These are phyloP conservation scores for Irpex sp. DNA, from an alignment of 1,284 basidiomycete species.

Conservation along the genomic window DNA sequence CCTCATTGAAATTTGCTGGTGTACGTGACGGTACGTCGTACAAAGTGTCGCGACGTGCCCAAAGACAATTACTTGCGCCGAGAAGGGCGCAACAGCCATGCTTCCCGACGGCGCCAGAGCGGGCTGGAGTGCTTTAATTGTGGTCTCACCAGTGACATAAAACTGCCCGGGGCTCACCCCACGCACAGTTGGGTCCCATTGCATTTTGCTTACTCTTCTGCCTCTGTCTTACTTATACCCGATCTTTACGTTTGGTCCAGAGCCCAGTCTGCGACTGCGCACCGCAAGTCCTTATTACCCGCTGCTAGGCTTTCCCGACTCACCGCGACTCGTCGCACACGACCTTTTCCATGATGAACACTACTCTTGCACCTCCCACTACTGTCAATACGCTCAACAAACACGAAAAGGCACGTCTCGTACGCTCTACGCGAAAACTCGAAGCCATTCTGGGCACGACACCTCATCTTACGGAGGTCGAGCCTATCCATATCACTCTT, in stretches of 20 bases:
- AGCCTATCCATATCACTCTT: conserved; percentile 19
- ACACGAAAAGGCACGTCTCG: conserved; percentile 47
- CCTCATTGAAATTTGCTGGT: background rate
- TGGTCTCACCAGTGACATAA: background rate
- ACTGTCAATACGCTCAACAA: conserved; percentile 47
- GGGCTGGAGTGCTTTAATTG: background rate
- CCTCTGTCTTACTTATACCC: background rate
- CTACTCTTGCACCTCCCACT: conserved; percentile 28
- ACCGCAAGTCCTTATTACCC: too few relatives aligned
- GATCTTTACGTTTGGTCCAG: background rate
- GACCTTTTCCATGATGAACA: background rate
- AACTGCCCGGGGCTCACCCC: background rate
- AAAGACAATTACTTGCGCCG: background rate
- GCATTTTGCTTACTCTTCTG: background rate
- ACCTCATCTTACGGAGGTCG: conserved; percentile 44
- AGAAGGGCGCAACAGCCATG: background rate
- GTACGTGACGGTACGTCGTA: background rate
- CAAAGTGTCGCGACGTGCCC: background rate
- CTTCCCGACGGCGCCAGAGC: background rate
- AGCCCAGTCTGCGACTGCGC: conserved; percentile 1
- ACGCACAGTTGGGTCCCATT: background rate
- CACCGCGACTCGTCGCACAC: background rate
- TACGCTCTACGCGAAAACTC: conserved; percentile 59
- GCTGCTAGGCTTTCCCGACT: background rate
- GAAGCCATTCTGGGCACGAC: conserved; percentile 53